Evolutionary conservation across 2,329 filamentous ascomycete species (phyloP), one percentile per base, ranked within the genome.

Genomic region (Penicillium sp.): DNA sequence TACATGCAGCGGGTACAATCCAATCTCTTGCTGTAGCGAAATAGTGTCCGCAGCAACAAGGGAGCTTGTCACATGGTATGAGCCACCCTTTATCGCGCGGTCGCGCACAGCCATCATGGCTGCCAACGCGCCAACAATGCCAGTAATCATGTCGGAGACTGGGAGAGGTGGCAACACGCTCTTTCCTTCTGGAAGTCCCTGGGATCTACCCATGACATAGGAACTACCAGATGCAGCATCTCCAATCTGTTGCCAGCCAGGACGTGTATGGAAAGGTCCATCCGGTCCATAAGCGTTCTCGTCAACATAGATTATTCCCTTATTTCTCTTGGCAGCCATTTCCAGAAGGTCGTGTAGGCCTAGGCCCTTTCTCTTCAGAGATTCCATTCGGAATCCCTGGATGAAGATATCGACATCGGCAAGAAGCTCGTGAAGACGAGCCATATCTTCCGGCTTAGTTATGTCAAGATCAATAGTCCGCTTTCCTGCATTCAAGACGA

Each of bases 181-280:
- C 10, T 45, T 58, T 2, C 54, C 58, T 9, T 59, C 54, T 3
- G 47, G 43, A 24, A 49, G 53, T 3, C 67, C 68, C 23, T 74
- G 61, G 1, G 71, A 65, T 29, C 62, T 63, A 3, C 71, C 74
- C 18, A 65, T 73, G 6, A 71, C 60, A 36, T 70, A 71, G 1
- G 70, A 74, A n/a, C 66, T 67, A 1, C 74, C 72, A 2, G 69
- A 67, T 26, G 70, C 74, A 4, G 59, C 76, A 70, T 79, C 75
- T 39, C 74, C 76, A 47, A 81, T 77, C 59, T 81, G 77, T 65
- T 80, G 77, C 78, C 79, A 82, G 4, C 78, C 79, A 1, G 75
- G 74, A 0, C 78, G 66, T 49, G 71, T 65, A 1, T 65, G 63
- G 64, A 74, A 80, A 10, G 73, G 71, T 0, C 78, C 78, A 43